Evolutionary conservation across 2,329 filamentous ascomycete species (phyloP), one percentile per base, ranked within the genome.

Genomic region (Remersonia thermophila): DNA sequence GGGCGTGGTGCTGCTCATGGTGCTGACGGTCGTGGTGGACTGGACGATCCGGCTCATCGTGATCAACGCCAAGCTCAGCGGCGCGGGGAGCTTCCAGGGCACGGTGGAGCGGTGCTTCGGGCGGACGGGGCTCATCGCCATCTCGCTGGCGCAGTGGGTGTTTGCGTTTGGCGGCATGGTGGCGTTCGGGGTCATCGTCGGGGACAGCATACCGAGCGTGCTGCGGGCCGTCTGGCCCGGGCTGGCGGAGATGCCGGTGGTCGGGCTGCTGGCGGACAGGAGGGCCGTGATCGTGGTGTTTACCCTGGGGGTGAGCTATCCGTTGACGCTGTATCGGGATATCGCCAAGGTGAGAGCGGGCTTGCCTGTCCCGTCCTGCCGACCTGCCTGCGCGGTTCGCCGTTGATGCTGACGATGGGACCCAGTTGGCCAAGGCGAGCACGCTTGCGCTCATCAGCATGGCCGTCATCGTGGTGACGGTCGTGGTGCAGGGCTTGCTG

Each of bases 111-210:
- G 89, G 59, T 98, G 91, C 63, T 98, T 94, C 61, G 91, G 91
- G 5, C 79, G 76, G 51, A 70, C 80, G 13, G 91, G 91, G 0
- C 67, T 98, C 38, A 75, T 98, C 46, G 89, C 91, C 40, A 95
- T 98, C 47, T 71, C 65, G 42, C 47, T 96, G 43, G 91, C 91
- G 33, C 91, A 98, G 64, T 98, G 89, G 89, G 80, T 85, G 18
- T 98, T 98, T 68, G 91, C 91, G 3, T 98, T 96, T 65, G 91
- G 91, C 38, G 91, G 91, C 46, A 98, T 98, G 91, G 77, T 98
- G 38, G 91, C 91, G 11, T 98, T 96, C 58, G 91, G 87, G 47
- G 86, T 98, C 51, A 95, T 98, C 52, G 83, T 98, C 8, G 91
- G 91, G 41, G 91, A 98, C 57, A 87, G 84, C 1, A 95, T 98